These are phyloP conservation scores for Biscutella laevigata DNA, from an alignment of 441 rosid species.

Conservation along the genomic window DNA sequence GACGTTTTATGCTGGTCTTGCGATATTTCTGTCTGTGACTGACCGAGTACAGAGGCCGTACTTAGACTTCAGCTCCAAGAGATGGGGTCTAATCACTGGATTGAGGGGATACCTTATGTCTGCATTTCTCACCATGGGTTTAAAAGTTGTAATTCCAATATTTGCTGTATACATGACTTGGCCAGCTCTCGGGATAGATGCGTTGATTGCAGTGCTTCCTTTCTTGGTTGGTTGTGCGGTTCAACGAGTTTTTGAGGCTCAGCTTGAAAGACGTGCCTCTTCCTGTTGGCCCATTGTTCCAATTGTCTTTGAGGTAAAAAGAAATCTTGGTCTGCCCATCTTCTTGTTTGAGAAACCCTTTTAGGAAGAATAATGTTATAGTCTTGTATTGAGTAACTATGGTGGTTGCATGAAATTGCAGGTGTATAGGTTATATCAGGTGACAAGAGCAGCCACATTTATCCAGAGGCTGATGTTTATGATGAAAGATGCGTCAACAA, in stretches of 20 bases:
- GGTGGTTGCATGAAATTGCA: constrained; percentile 29
- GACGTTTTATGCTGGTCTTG: constrained; percentile 59
- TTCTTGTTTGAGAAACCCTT: background rate
- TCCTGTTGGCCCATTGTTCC: constrained; percentile 85
- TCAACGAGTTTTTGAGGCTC: constrained; percentile 53
- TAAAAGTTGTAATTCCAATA: constrained; percentile 53
- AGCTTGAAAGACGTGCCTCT: constrained; percentile 42
- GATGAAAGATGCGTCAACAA: constrained; percentile 48
- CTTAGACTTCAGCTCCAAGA: constrained; percentile 66
- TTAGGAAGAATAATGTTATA: background rate
- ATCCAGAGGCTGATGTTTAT: constrained; percentile 57
- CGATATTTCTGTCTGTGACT: constrained; percentile 49
- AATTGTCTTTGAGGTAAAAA: constrained; percentile 79
- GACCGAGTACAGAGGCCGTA: constrained; percentile 66
- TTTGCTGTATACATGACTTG: constrained; percentile 49
- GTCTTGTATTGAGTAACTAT: background rate
- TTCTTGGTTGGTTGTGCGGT: constrained; percentile 61
- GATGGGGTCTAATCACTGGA: constrained; percentile 86
- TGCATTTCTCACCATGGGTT: constrained; percentile 49
- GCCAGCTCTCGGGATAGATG: constrained; percentile 62
- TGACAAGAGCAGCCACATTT: constrained; percentile 69
- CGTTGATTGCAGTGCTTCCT: constrained; percentile 57
- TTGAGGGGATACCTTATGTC: constrained; percentile 62
- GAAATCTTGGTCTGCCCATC: too few species aligned
- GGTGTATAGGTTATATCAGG: constrained; percentile 76